These are phyloP conservation scores for Picochlorum sp. DNA, from an alignment of 139 green algal genomes.

Conservation along the genomic window DNA sequence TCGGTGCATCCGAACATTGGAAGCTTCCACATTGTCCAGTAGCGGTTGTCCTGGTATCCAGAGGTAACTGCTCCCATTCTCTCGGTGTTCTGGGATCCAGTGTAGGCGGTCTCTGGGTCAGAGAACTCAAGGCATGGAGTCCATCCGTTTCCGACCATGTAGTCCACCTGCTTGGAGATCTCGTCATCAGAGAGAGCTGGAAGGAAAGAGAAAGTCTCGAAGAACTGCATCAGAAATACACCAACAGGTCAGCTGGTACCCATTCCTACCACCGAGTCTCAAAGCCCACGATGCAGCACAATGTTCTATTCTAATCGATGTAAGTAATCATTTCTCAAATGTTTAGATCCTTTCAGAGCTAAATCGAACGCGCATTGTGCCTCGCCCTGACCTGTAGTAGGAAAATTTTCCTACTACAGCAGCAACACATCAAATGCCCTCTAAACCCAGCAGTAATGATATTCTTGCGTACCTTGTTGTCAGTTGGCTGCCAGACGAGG, in stretches of 20 bases:
- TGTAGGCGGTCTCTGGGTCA: constrained; percentile 57
- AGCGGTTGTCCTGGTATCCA: constrained; percentile 81
- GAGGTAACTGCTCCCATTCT: constrained; percentile 50
- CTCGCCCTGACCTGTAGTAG: neutral
- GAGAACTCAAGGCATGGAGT: constrained; percentile 95
- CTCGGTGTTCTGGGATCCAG: constrained; percentile 42
- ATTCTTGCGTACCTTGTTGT: constrained; percentile 38
- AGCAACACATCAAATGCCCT: neutral
- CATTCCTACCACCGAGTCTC: neutral
- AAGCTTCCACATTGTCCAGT: constrained; percentile 99
- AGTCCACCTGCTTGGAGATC: constrained; percentile 91
- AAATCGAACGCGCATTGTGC: no score
- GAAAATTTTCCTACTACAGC: neutral
- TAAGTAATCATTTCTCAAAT: no score
- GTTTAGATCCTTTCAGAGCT: no score
- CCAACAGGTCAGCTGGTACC: neutral
- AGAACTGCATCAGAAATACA: constrained; percentile 42
- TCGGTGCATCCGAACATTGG: constrained; percentile 99
- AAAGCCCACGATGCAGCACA: neutral
- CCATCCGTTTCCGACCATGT: constrained; percentile 84
- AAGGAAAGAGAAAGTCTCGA: constrained; percentile 99
- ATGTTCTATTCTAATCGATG: no score
- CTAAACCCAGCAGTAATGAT: neutral
- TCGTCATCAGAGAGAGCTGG: constrained; percentile 80
- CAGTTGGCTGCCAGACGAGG: constrained; percentile 34